A percentile compares a stretch with the other conserved stretches of the same genome.
These are phyloP conservation scores for Leishmania tropica DNA, from an alignment of 208 protist species.

Conservation along the genomic window DNA sequence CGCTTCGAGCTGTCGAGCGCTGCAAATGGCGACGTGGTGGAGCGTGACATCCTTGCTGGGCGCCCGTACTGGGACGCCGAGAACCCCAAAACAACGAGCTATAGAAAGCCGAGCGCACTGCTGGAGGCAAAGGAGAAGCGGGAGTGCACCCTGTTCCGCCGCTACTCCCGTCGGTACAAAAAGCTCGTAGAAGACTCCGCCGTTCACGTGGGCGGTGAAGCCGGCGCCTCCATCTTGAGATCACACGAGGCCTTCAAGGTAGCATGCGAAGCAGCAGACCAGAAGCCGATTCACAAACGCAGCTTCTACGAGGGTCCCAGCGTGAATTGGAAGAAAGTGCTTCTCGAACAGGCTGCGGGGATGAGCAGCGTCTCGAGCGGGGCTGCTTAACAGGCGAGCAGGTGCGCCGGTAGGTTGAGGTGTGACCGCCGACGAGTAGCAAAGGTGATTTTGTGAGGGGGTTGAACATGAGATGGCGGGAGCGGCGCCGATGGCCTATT, in stretches of 20 bases:
- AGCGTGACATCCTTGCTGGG: conserved; percentile 37
- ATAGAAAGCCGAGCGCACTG: conserved; percentile 39
- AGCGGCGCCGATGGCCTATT: not conserved
- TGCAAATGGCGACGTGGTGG: conserved; percentile 49
- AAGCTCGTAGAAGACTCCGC: conserved; percentile 33
- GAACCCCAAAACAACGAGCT: conserved; percentile 14
- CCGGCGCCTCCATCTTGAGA: conserved; percentile 21
- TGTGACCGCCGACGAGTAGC: not conserved
- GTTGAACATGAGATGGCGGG: not conserved
- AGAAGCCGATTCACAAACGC: conserved; percentile 35
- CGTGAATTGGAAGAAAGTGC: conserved; percentile 29
- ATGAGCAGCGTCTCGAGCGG: not conserved
- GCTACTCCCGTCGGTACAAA: conserved; percentile 47
- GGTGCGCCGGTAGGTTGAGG: not conserved
- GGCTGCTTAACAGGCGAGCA: not conserved
- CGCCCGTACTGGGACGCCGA: conserved; percentile 34
- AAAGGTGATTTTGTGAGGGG: not conserved
- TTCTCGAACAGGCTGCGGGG: conserved; percentile 24
- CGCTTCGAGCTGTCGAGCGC: conserved; percentile 51
- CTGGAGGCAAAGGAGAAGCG: conserved; percentile 43
- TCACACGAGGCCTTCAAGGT: conserved; percentile 21
- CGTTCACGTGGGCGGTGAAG: conserved; percentile 16
- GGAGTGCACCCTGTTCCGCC: conserved; percentile 39
- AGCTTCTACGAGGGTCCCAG: conserved; percentile 32
- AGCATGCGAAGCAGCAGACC: conserved; percentile 28